These are phyloP conservation scores for Suillus subluteus DNA, from an alignment of 768 basidiomycete genomes.

Conservation along the genomic window DNA sequence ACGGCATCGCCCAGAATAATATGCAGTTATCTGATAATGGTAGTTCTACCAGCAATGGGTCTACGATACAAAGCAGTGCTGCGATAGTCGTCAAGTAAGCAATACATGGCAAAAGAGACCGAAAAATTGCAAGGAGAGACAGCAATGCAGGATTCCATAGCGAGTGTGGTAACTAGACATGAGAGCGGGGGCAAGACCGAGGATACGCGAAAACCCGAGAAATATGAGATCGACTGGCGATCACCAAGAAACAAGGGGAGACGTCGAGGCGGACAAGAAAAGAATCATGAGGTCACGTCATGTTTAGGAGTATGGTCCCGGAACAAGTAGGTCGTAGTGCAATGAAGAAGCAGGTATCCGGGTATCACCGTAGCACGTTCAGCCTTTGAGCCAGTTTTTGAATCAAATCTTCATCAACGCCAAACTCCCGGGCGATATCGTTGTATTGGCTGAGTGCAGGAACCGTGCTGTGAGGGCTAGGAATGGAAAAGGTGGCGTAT, in stretches of 20 bases:
- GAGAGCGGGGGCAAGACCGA: slow-evolving; percentile 22
- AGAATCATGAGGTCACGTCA: slow-evolving; percentile 24
- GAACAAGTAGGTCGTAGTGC: slow-evolving; percentile 19
- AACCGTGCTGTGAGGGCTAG: slow-evolving; percentile 1
- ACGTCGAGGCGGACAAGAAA: slow-evolving; percentile 32
- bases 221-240: slow-evolving; percentile 15
- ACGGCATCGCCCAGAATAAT: background rate
- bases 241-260: slow-evolving; percentile 4
- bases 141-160: slow-evolving; percentile 33
- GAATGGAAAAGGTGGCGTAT: background rate
- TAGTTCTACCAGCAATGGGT: slow-evolving; percentile 8
- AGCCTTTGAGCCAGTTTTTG: slow-evolving; percentile 70
- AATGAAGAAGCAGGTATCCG: slow-evolving; percentile 3
- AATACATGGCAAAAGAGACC: slow-evolving; percentile 25
- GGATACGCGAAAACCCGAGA: slow-evolving; percentile 17
- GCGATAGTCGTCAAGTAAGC: slow-evolving; percentile 20
- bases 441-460: slow-evolving; percentile 37
- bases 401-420: slow-evolving; percentile 69
- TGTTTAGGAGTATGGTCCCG: slow-evolving; percentile 2
- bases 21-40: slow-evolving; percentile 8
- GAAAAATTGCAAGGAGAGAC: slow-evolving; percentile 23
- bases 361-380: slow-evolving; percentile 25
- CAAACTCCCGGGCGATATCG: slow-evolving; percentile 73
- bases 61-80: slow-evolving; percentile 34
- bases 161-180: slow-evolving; percentile 20